These are phyloP conservation scores for Geoglossum glabrum DNA, from an alignment of 495 filamentous ascomycete genomes.

Conservation along the genomic window DNA sequence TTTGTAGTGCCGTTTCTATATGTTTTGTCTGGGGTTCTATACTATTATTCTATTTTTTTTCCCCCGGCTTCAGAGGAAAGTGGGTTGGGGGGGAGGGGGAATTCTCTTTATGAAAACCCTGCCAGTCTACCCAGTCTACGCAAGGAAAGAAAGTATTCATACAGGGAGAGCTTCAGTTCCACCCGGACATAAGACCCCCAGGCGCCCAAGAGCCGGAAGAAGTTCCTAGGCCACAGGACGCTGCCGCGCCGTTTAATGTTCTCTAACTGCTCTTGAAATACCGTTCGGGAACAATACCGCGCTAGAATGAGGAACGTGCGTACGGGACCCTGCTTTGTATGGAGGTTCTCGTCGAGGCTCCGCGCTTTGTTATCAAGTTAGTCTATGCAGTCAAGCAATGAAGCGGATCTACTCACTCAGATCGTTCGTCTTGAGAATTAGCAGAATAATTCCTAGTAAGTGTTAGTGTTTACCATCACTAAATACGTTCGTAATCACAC, in stretches of 20 bases:
- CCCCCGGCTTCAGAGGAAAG: no score
- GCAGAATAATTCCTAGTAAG: conserved; percentile 46
- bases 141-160: conserved; percentile 31
- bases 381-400: conserved; percentile 5
- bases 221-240: conserved; percentile 31
- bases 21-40: no score
- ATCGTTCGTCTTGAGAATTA: conserved; percentile 98
- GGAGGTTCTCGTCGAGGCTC: conserved; percentile 81
- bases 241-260: conserved; percentile 37
- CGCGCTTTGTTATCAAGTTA: conserved; percentile 29
- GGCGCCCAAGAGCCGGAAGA: conserved; percentile 33
- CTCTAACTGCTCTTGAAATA: conserved; percentile 75
- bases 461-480: neutral
- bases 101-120: neutral
- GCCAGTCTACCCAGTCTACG: conserved; percentile 22
- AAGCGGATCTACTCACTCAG: conserved; percentile 35
- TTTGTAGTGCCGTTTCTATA: no score
- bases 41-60: no score
- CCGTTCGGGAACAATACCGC: conserved; percentile 71
- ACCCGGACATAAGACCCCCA: conserved; percentile 40
- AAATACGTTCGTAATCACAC: neutral
- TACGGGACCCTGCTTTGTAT: conserved; percentile 72
- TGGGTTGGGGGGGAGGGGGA: no score
- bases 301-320: conserved; percentile 87
- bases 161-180: conserved; percentile 39